phyloP scores from a whole-genome alignment of 129 eudicot species.

The Tagetes erecta region DNA sequence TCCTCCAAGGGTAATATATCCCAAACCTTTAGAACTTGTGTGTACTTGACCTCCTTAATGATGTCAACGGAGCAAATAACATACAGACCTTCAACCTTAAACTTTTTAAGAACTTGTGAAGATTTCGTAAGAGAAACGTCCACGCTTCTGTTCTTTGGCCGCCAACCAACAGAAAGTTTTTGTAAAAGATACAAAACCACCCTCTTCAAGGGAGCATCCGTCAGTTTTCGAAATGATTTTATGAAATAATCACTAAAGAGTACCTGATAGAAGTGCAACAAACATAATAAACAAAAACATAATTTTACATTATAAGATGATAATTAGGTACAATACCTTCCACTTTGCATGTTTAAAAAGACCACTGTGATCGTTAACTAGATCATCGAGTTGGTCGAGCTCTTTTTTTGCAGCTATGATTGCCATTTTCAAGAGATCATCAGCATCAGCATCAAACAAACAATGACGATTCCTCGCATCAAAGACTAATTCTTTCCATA shows the following conservation, averaged over 20 bases:
- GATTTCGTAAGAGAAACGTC: slow-evolving; percentile 50
- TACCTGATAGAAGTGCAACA: slow-evolving; percentile 44
- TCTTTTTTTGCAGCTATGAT: slow-evolving; percentile 57
- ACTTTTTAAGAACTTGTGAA: slow-evolving; percentile 48
- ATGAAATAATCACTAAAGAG: slow-evolving; percentile 70
- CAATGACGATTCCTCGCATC: slow-evolving; percentile 59
- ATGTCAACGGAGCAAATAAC: slow-evolving; percentile 66
- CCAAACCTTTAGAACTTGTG: slow-evolving; percentile 76
- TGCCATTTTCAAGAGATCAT: slow-evolving; percentile 40
- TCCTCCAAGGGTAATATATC: slow-evolving; percentile 62
- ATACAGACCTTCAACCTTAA: slow-evolving; percentile 62
- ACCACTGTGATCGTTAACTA: slow-evolving; percentile 54
- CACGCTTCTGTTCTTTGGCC: slow-evolving; percentile 59
- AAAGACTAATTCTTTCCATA: slow-evolving; percentile 47
- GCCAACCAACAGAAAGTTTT: slow-evolving; percentile 70
- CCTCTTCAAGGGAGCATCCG: slow-evolving; percentile 39
- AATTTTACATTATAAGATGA: background rate
- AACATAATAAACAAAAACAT: background rate
- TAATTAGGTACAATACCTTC: slow-evolving; percentile 50
- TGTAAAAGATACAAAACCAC: slow-evolving; percentile 48
- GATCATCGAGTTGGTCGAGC: slow-evolving; percentile 71
- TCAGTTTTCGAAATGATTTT: slow-evolving; percentile 53
- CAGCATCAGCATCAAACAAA: slow-evolving; percentile 60
- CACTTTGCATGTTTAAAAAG: slow-evolving; percentile 60
- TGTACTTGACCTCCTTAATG: slow-evolving; percentile 42